These are phyloP conservation scores for Silene coronaria DNA, from an alignment of 179 eudicot genomes.

Conservation along the genomic window DNA sequence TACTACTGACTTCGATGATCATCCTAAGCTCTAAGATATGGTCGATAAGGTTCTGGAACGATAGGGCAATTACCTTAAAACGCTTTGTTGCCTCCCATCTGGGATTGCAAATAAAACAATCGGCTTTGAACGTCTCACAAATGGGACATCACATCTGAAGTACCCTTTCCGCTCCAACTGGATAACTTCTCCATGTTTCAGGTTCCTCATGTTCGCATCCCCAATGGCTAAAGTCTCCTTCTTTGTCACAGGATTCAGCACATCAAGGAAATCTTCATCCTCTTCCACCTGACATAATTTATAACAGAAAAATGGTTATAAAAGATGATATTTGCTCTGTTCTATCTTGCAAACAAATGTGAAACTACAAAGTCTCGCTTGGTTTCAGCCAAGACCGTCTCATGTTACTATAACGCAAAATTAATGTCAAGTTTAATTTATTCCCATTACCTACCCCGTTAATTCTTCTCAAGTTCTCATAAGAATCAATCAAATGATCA, in stretches of 20 bases:
- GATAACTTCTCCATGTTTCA: conserved; percentile 67
- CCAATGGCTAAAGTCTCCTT: conserved; percentile 78
- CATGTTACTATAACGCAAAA: no score
- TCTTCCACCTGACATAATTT: conserved; percentile 61
- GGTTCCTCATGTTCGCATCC: conserved; percentile 85
- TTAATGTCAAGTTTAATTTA: no score
- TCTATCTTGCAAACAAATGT: neutral
- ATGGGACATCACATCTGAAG: conserved; percentile 82
- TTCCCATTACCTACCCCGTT: no score
- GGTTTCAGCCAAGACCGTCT: neutral
- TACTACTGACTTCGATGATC: no score
- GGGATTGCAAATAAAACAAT: conserved; percentile 82
- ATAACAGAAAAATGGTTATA: neutral
- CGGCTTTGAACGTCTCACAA: conserved; percentile 64
- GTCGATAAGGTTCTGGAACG: neutral
- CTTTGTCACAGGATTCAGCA: conserved; percentile 66
- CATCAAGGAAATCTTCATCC: conserved; percentile 82
- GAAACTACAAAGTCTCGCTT: neutral
- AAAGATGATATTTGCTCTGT: neutral
- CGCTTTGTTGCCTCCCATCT: conserved; percentile 80
- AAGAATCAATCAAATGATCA: no score
- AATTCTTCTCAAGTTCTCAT: no score
- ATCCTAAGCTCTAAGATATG: no score
- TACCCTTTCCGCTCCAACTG: conserved; percentile 97
- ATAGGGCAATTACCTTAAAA: conserved; percentile 29